Evolutionary conservation across 331 rosid genomes (phyloP).

Genomic region (Acacia concinna): DNA sequence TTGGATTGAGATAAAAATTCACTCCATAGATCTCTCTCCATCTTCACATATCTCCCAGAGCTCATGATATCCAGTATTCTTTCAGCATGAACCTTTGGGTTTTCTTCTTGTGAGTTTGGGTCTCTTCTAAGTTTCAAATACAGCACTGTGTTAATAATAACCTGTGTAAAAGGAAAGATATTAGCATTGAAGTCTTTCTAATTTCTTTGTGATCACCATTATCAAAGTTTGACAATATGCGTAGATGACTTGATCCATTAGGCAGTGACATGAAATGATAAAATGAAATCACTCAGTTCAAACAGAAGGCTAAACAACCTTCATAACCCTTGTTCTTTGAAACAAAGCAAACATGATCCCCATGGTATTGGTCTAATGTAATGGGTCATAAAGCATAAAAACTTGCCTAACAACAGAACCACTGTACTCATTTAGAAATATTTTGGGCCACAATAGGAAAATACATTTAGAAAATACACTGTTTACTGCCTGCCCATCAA

Average conservation of each 20-base stretch:
- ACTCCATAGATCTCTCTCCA: constrained; percentile 52
- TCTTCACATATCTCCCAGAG: constrained; percentile 46
- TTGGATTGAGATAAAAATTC: constrained; percentile 51
- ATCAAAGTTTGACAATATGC: not conserved
- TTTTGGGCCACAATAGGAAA: not conserved
- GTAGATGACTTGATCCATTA: not conserved
- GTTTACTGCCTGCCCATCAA: not conserved
- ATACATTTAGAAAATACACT: not conserved
- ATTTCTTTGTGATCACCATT: not conserved
- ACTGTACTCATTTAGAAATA: not conserved
- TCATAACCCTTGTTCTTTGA: not conserved
- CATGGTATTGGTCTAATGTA: not conserved
- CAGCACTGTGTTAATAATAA: constrained; percentile 59
- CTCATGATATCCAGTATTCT: constrained; percentile 61
- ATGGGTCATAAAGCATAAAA: not conserved
- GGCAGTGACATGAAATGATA: not conserved
- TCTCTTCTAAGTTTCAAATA: constrained; percentile 56
- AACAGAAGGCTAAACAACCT: not conserved
- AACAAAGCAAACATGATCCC: not conserved
- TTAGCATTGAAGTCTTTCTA: constrained; percentile 5
- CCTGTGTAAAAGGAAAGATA: constrained; percentile 50
- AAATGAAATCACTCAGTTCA: not conserved
- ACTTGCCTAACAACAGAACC: not conserved
- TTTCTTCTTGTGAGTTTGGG: constrained; percentile 33
- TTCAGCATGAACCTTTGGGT: constrained; percentile 56